Evolutionary conservation across 441 rosid species (phyloP).

Genomic region (Arabidopsis lyrata): DNA sequence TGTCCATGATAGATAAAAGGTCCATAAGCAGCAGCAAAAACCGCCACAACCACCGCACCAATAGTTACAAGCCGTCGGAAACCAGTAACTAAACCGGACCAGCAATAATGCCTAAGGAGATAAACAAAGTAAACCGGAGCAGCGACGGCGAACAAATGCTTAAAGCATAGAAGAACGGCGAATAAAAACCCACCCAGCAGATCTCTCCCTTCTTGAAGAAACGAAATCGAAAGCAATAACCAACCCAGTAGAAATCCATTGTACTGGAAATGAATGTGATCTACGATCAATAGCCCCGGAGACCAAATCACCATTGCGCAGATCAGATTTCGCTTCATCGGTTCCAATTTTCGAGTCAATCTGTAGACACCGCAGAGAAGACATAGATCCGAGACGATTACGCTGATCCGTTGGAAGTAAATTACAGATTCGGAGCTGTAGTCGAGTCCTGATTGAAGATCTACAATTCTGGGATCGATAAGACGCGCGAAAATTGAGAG

Average conservation of each 20-base stretch:
- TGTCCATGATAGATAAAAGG: slow-evolving; percentile 81
- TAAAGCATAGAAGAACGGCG: slow-evolving; percentile 79
- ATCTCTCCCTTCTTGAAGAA: slow-evolving; percentile 79
- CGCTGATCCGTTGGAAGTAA: slow-evolving; percentile 75
- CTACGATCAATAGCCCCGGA: slow-evolving; percentile 82
- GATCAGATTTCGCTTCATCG: slow-evolving; percentile 52
- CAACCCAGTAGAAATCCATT: slow-evolving; percentile 86
- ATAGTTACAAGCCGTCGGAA: slow-evolving; percentile 56
- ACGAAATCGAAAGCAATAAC: slow-evolving; percentile 85
- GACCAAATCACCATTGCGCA: slow-evolving; percentile 84
- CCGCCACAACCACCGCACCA: slow-evolving; percentile 72
- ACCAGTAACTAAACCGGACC: slow-evolving; percentile 63
- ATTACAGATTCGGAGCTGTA: slow-evolving; percentile 60
- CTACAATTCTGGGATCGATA: slow-evolving; percentile 70
- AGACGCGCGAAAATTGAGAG: slow-evolving; percentile 70
- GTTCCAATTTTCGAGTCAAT: slow-evolving; percentile 51
- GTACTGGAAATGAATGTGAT: slow-evolving; percentile 95
- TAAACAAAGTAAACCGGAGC: slow-evolving; percentile 93
- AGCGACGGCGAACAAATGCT: slow-evolving; percentile 94
- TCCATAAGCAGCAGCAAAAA: slow-evolving; percentile 73
- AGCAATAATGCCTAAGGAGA: slow-evolving; percentile 82
- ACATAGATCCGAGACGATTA: slow-evolving; percentile 72
- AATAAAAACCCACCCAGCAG: slow-evolving; percentile 82
- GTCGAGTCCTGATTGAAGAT: slow-evolving; percentile 63
- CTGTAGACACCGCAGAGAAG: slow-evolving; percentile 68